phyloP scores from a whole-genome alignment of 495 filamentous ascomycete species.

The Penicillium diatomitis region DNA sequence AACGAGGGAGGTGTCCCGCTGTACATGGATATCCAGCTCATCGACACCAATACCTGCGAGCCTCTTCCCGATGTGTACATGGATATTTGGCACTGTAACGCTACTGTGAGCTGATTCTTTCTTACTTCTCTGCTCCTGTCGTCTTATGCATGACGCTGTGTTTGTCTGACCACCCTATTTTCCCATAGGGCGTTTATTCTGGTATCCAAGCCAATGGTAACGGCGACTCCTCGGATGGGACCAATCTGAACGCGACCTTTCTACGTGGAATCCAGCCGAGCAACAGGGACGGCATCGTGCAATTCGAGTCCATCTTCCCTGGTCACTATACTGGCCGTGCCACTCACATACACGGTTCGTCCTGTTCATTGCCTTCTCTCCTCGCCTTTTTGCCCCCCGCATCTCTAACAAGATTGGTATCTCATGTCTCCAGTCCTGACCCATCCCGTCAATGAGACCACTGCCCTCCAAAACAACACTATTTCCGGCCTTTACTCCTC shows the following conservation, averaged over 20 bases:
- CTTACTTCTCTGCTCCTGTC: neutral
- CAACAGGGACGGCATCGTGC: conserved; percentile 38
- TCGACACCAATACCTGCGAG: conserved; percentile 50
- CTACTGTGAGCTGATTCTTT: conserved; percentile 14
- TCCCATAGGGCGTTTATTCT: conserved; percentile 44
- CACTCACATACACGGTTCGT: conserved; percentile 27
- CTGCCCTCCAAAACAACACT: conserved; percentile 21
- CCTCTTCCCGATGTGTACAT: conserved; percentile 46
- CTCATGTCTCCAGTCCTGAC: conserved; percentile 16
- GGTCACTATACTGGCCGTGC: conserved; percentile 43
- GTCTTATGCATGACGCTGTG: neutral
- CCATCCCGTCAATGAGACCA: conserved; percentile 27
- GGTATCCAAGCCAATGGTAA: conserved; percentile 44
- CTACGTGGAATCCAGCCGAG: conserved; percentile 44
- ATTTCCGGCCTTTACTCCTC: conserved; percentile 22
- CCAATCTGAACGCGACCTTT: conserved; percentile 38
- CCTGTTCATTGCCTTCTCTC: neutral
- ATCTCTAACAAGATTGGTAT: neutral
- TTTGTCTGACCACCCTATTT: neutral
- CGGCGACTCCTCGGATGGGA: conserved; percentile 29
- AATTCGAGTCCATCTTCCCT: conserved; percentile 45
- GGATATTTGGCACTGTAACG: conserved; percentile 53
- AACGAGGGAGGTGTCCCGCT: conserved; percentile 45
- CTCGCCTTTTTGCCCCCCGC: neutral
- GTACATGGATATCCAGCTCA: conserved; percentile 50